Conservation (phyloP, 2,329 filamentous ascomycete genomes). For the Knoxdaviesia proteae region DNA sequence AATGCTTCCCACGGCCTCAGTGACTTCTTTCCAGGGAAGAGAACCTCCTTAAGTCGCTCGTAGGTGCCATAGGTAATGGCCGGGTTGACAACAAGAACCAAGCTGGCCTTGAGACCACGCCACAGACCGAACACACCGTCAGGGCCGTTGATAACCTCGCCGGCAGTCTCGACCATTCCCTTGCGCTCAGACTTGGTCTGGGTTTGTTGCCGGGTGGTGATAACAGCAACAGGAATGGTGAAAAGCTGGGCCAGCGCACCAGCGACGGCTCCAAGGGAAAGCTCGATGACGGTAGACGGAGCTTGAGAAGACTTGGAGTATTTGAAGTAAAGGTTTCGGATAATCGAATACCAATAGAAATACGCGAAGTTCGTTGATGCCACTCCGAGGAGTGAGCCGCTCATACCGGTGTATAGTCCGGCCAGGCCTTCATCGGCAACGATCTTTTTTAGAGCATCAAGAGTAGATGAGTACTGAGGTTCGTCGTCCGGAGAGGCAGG, state of each 20-base stretch:
- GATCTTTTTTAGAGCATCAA: conserved; percentile 79
- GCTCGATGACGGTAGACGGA: conserved; percentile 63
- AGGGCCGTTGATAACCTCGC: conserved; percentile 73
- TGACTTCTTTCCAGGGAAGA: conserved; percentile 59
- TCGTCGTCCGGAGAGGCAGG: conserved; percentile 23
- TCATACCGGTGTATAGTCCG: conserved; percentile 78
- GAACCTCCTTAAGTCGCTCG: conserved; percentile 56
- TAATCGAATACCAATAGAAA: conserved; percentile 95
- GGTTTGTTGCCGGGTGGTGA: conserved; percentile 92
- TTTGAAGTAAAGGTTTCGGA: conserved; percentile 60
- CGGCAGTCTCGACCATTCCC: conserved; percentile 67
- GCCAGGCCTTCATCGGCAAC: conserved; percentile 54
- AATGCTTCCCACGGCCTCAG: conserved; percentile 79
- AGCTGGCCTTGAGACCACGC: conserved; percentile 86
- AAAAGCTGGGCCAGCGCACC: conserved; percentile 87
- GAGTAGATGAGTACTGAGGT: conserved; percentile 65
- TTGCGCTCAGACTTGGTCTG: conserved; percentile 69
- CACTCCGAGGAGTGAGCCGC: conserved; percentile 71
- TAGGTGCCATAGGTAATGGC: conserved; percentile 97
- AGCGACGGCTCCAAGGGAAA: conserved; percentile 67
- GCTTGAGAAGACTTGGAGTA: conserved; percentile 26
- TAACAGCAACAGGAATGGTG: conserved; percentile 87
- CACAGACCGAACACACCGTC: conserved; percentile 80
- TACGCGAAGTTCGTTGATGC: conserved; percentile 98
- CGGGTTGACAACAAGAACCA: conserved; percentile 89